phyloP scores from a whole-genome alignment of 352 stramenopile genomes.

The Phytopythium kandeliae region DNA sequence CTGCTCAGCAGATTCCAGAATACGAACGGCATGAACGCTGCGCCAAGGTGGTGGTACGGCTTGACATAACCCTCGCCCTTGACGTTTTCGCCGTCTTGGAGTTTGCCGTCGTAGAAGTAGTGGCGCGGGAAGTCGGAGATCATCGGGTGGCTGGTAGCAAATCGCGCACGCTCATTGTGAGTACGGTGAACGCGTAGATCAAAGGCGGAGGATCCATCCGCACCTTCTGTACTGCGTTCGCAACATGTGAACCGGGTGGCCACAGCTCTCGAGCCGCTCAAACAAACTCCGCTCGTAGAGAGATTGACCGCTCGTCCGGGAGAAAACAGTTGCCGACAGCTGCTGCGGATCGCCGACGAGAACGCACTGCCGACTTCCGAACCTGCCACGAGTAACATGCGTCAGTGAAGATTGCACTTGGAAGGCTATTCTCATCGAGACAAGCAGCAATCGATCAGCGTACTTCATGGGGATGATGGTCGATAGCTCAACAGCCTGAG shows the following conservation, averaged over 20 bases:
- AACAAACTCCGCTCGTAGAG: constrained; percentile 92
- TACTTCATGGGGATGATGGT: constrained; percentile 90
- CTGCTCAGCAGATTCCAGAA: constrained; percentile 85
- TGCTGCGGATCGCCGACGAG: constrained; percentile 93
- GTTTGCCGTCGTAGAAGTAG: constrained; percentile 83
- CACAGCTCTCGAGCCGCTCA: constrained; percentile 84
- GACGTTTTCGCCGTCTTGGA: constrained; percentile 83
- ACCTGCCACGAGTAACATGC: constrained; percentile 25
- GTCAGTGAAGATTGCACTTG: too few species aligned
- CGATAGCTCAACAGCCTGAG: constrained; percentile 81
- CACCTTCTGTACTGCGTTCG: constrained; percentile 83
- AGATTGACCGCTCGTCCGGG: constrained; percentile 71
- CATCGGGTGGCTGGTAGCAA: constrained; percentile 47
- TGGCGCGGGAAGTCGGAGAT: constrained; percentile 82
- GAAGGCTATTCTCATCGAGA: too few species aligned
- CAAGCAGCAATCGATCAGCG: constrained; percentile 8
- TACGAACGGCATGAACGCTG: constrained; percentile 73
- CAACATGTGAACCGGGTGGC: constrained; percentile 88
- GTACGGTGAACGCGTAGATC: too few species aligned
- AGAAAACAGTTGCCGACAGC: constrained; percentile 91
- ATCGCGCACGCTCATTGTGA: background rate
- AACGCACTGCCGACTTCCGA: constrained; percentile 88
- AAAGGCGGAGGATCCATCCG: background rate
- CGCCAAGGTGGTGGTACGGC: constrained; percentile 70
- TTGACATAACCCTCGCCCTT: constrained; percentile 53